Conservation (phyloP, 2,329 filamentous ascomycete genomes). For the Aspergillus tubingensis region DNA sequence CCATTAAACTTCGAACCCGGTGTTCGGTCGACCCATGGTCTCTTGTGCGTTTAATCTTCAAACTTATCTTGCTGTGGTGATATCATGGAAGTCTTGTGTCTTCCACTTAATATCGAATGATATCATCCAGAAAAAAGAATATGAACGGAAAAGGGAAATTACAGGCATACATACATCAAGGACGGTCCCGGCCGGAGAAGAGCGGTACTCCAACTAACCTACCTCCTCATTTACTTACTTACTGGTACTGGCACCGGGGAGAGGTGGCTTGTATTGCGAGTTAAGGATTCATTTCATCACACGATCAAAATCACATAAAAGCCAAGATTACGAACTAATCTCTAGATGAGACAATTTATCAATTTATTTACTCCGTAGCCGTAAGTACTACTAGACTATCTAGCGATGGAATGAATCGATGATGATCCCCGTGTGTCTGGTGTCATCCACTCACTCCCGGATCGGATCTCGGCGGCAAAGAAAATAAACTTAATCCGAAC, state of each 20-base stretch:
- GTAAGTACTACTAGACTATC: too few relatives aligned
- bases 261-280: too few relatives aligned
- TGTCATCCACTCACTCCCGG: background rate
- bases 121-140: constrained; percentile 1
- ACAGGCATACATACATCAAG: background rate
- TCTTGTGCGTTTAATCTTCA: background rate
- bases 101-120: background rate
- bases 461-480: background rate
- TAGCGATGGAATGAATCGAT: background rate
- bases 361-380: too few relatives aligned
- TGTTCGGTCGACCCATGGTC: background rate
- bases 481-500: background rate
- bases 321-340: background rate
- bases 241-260: too few relatives aligned
- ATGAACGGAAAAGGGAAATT: too few relatives aligned
- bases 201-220: background rate
- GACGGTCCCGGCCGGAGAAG: background rate
- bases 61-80: constrained; percentile 14
- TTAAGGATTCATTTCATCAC: too few relatives aligned
- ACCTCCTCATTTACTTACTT: too few relatives aligned
- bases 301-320: too few relatives aligned
- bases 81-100: constrained; percentile 16
- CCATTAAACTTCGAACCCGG: background rate
- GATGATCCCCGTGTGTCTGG: background rate
- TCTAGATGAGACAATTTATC: background rate